phyloP scores from a whole-genome alignment of 495 filamentous ascomycete species.

The Neurospora cerealis region DNA sequence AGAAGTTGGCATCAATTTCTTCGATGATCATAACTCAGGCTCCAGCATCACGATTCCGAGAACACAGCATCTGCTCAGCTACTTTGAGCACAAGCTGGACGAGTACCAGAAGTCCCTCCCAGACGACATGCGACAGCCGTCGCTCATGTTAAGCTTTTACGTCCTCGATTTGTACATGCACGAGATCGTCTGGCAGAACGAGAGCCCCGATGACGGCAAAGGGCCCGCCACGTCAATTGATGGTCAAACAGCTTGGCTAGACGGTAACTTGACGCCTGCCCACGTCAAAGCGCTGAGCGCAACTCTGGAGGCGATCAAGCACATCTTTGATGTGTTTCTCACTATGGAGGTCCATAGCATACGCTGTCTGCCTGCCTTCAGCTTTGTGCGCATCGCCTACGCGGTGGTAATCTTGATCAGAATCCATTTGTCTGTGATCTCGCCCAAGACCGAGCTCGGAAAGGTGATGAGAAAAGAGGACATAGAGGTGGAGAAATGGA shows the following conservation, averaged over 20 bases:
- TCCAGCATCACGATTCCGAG: conserved; percentile 64
- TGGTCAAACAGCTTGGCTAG: conserved; percentile 29
- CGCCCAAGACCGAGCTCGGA: conserved; percentile 57
- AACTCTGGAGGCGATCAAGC: conserved; percentile 63
- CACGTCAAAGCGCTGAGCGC: conserved; percentile 64
- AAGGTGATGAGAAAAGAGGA: conserved; percentile 66
- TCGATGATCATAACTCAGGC: conserved; percentile 58
- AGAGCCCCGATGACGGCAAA: conserved; percentile 53
- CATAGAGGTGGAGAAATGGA: conserved; percentile 64
- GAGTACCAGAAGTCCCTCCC: conserved; percentile 52
- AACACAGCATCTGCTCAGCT: conserved; percentile 62
- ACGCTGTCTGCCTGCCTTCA: conserved; percentile 63
- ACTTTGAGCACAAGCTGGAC: conserved; percentile 66
- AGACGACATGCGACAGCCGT: conserved; percentile 33
- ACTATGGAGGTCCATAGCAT: conserved; percentile 50
- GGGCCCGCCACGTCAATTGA: conserved; percentile 21
- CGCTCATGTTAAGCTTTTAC: conserved; percentile 49
- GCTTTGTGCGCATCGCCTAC: conserved; percentile 66
- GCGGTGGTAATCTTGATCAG: conserved; percentile 82
- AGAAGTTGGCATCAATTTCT: conserved; percentile 65
- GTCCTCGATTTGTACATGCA: conserved; percentile 74
- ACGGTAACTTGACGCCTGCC: conserved; percentile 42
- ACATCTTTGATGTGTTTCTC: conserved; percentile 61
- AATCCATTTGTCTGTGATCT: conserved; percentile 67
- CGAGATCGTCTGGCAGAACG: conserved; percentile 71